These are phyloP conservation scores for Meyerozyma elateridarum DNA, from an alignment of 1,139 yeast species.

Conservation along the genomic window DNA sequence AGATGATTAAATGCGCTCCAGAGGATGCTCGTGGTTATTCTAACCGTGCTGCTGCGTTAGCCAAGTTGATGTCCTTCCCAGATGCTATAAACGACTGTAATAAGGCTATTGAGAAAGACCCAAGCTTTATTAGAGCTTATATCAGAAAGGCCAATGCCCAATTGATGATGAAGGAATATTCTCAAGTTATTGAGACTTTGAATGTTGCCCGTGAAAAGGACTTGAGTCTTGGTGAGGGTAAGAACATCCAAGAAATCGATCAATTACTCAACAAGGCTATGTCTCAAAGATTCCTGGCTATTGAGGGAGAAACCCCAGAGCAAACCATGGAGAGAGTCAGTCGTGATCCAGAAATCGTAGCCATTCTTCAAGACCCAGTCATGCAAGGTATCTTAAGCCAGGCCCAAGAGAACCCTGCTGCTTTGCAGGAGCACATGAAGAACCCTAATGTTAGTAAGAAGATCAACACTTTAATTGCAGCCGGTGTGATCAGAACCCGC, in stretches of 20 bases:
- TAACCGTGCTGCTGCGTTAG: constrained; percentile 95
- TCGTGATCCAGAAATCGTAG: constrained; percentile 90
- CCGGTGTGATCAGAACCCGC: constrained; percentile 95
- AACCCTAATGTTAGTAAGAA: constrained; percentile 90
- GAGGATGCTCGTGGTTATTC: constrained; percentile 96
- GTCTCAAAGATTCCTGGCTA: constrained; percentile 70
- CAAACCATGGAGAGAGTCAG: constrained; percentile 89
- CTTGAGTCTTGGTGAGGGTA: constrained; percentile 49
- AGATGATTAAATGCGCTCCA: constrained; percentile 95
- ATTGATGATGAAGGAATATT: constrained; percentile 84
- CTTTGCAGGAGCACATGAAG: constrained; percentile 95
- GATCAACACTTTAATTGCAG: constrained; percentile 87
- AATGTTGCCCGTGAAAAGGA: constrained; percentile 75
- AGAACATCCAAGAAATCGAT: constrained; percentile 73
- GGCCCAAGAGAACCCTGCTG: constrained; percentile 95
- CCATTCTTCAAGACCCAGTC: constrained; percentile 90
- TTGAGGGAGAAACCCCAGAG: constrained; percentile 91
- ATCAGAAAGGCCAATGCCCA: constrained; percentile 95
- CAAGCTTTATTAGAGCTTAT: constrained; percentile 87
- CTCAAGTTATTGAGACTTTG: constrained; percentile 77
- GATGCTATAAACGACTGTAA: constrained; percentile 94
- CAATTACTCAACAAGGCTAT: constrained; percentile 75
- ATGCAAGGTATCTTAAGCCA: constrained; percentile 94
- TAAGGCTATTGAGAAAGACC: constrained; percentile 82
- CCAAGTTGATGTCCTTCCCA: constrained; percentile 94